These are phyloP conservation scores for Benincasa hispida DNA, from an alignment of 306 rosid species.

Conservation along the genomic window DNA sequence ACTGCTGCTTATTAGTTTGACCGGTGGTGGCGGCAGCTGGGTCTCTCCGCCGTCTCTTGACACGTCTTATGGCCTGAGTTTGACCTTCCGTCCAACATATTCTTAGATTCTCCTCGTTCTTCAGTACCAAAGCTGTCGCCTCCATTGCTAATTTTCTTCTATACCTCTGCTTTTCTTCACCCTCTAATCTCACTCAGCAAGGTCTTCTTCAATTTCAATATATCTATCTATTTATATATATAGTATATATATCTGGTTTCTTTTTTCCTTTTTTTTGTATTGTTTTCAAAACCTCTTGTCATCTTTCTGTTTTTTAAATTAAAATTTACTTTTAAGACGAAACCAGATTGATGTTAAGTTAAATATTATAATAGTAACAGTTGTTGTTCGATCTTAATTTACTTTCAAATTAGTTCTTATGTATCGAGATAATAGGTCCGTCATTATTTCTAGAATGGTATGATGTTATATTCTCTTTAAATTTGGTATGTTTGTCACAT, in stretches of 20 bases:
- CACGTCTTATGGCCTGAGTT: slow-evolving; percentile 16
- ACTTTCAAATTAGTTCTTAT: background rate
- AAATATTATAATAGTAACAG: background rate
- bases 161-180: background rate
- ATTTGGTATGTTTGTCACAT: too few relatives aligned
- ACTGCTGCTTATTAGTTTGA: slow-evolving; percentile 12
- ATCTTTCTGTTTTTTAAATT: background rate
- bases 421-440: background rate
- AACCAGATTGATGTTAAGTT: background rate
- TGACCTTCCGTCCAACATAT: slow-evolving; percentile 19
- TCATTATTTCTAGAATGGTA: too few relatives aligned
- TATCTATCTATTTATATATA: background rate
- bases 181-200: background rate
- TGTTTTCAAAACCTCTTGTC: background rate
- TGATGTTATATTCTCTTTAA: too few relatives aligned
- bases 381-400: background rate
- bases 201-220: background rate
- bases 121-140: slow-evolving; percentile 15
- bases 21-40: slow-evolving; percentile 5
- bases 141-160: background rate
- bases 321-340: background rate
- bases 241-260: background rate
- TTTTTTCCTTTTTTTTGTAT: background rate
- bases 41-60: slow-evolving; percentile 44
- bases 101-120: slow-evolving; percentile 28